A percentile compares a stretch with the other conserved stretches of the same genome.
Conservation (phyloP, 169 alveolate species). For the Plasmodium vivax region DNA sequence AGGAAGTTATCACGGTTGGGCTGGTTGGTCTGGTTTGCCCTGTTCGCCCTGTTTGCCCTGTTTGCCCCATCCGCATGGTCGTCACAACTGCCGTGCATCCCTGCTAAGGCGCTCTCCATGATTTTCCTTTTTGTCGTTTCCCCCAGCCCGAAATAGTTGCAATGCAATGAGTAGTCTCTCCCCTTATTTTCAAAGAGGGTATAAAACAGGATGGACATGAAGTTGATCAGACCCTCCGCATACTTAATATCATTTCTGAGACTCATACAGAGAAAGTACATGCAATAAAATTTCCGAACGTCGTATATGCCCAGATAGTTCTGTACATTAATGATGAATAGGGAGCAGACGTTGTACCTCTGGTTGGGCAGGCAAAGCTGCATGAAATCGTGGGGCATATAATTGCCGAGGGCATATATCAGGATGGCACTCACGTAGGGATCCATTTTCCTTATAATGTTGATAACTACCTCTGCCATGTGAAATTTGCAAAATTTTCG, state of each 20-base stretch:
- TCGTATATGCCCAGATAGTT: constrained; percentile 72
- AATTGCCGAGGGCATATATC: constrained; percentile 66
- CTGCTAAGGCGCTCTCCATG: background rate
- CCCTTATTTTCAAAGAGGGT: constrained; percentile 9
- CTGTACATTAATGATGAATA: constrained; percentile 70
- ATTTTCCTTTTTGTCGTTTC: background rate
- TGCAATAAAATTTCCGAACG: constrained; percentile 72
- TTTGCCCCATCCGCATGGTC: too few relatives aligned
- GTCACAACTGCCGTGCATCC: background rate
- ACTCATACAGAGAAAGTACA: constrained; percentile 59
- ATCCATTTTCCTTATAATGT: constrained; percentile 67
- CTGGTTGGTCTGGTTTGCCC: too few relatives aligned
- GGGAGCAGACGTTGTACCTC: constrained; percentile 40
- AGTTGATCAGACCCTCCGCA: constrained; percentile 20
- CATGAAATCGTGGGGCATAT: constrained; percentile 70
- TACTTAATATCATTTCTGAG: constrained; percentile 56
- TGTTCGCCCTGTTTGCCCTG: too few relatives aligned
- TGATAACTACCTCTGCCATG: constrained; percentile 59
- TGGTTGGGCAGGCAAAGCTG: constrained; percentile 12
- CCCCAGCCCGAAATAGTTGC: constrained; percentile 54
- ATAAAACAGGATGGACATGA: constrained; percentile 50
- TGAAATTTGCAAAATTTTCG: constrained; percentile 33
- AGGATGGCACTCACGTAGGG: constrained; percentile 71
- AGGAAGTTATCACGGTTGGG: constrained; percentile 21
- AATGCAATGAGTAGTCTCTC: constrained; percentile 6